Evolutionary conservation across 2,329 filamentous ascomycete species (phyloP).

Genomic region (Daldinia sp.): DNA sequence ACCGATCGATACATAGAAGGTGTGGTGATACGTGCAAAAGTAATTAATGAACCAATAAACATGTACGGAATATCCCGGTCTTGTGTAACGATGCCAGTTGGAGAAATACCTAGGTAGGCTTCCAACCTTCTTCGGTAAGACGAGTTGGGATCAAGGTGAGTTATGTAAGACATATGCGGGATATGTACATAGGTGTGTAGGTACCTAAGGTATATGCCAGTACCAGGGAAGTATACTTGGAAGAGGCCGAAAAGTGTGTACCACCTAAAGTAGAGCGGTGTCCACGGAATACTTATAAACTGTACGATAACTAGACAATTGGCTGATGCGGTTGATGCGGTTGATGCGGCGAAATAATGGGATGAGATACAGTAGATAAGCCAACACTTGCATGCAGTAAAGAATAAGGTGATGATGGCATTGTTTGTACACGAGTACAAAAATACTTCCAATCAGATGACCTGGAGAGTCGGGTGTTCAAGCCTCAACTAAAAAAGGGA

Average conservation of each 20-base stretch:
- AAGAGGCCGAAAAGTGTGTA: too few relatives aligned
- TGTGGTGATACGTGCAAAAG: slow-evolving; percentile 7
- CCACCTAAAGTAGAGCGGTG: not conserved
- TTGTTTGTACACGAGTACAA: slow-evolving; percentile 33
- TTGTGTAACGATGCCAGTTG: slow-evolving; percentile 28
- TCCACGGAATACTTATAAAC: not conserved
- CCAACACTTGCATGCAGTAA: slow-evolving; percentile 31
- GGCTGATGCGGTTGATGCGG: not conserved
- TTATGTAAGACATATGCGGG: slow-evolving; percentile 1
- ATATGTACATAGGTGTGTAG: not conserved
- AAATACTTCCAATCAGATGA: slow-evolving; percentile 35
- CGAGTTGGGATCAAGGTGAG: slow-evolving; percentile 4
- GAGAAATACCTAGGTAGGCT: slow-evolving; percentile 9
- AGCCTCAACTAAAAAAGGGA: slow-evolving; percentile 12
- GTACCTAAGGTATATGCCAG: not conserved
- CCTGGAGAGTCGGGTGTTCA: slow-evolving; percentile 30
- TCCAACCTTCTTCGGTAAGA: slow-evolving; percentile 16
- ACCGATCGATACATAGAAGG: not conserved
- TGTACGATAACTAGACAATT: not conserved
- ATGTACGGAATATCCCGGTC: slow-evolving; percentile 30
- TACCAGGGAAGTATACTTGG: too few relatives aligned
- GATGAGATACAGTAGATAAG: slow-evolving; percentile 23
- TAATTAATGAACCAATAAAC: slow-evolving; percentile 18
- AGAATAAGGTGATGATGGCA: slow-evolving; percentile 38
- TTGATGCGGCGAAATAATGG: slow-evolving; percentile 5